Evolutionary conservation across 164 flowering plant species (phyloP), one percentile per base, ranked within the genome.

Genomic region (Vitis rotundifolia): DNA sequence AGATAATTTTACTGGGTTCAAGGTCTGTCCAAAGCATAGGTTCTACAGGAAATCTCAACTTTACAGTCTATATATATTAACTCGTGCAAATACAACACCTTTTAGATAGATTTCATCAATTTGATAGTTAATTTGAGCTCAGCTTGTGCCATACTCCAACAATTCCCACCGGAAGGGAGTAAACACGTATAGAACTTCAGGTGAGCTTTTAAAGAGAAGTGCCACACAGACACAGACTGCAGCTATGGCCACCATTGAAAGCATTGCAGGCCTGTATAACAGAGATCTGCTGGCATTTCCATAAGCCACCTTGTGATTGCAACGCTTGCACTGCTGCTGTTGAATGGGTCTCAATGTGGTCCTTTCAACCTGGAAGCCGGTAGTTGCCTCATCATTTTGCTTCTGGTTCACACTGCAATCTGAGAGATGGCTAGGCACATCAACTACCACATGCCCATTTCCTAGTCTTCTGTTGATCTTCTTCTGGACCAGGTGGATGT

Each of bases 181-280:
- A 77, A 81, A 77, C 18, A 75, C 79, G 53, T 69, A 82, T 31
- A 79, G 60, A 49, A 91, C 96, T 61, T 85, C 86, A 1, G 97
- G 98, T 29, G 81, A 83, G 78, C 91, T 86, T 66, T 89, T 94
- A 74, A 92, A 92, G 15, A 92, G 83, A 67, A 94, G 81, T 37
- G 90, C 93, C 22, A 83, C 94, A 56, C 98, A 92, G 7, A 91
- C 97, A 68, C 98, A 94, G 29, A 94, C 94, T 4, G 93, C 97
- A 29, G 97, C 98, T 47, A 94, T 84, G 53, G 94, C 87, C 70
- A 95, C 87, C 89, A 95, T 77, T 15, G 98, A 91, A 8, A 95
- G 81, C 92, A 92, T 82, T 59, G 83, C 88, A 0, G 99, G 98
- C 53, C 89, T 84, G 75, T 85, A 91, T 13, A 79, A 78, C 48